Evolutionary conservation across 345 rosid species (phyloP).

Genomic region (Rhizophora apiculata): DNA sequence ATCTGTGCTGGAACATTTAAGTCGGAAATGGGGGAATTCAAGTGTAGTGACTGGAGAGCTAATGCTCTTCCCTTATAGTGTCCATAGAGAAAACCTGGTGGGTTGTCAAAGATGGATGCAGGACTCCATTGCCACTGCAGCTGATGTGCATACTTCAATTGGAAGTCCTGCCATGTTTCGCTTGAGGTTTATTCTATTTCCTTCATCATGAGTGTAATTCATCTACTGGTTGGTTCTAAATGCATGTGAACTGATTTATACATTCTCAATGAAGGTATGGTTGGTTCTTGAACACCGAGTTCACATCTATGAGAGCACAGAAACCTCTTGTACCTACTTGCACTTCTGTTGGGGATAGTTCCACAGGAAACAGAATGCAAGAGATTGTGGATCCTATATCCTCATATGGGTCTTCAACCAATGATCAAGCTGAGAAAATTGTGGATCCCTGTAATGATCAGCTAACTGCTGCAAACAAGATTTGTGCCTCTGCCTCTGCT

Average conservation of each 20-base stretch:
- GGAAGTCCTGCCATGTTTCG: constrained; percentile 85
- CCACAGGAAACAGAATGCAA: constrained; percentile 33
- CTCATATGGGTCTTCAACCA: constrained; percentile 28
- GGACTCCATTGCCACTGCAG: constrained; percentile 67
- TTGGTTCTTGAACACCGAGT: constrained; percentile 58
- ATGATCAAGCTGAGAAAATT: constrained; percentile 33
- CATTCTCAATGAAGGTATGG: constrained; percentile 73
- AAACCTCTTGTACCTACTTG: constrained; percentile 30
- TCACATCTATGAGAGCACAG: constrained; percentile 40
- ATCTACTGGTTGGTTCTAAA: constrained; percentile 5
- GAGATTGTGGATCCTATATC: constrained; percentile 34
- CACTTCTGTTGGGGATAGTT: constrained; percentile 39
- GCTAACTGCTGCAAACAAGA: constrained; percentile 31
- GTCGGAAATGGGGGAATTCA: constrained; percentile 92
- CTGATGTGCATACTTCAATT: constrained; percentile 60
- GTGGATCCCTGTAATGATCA: constrained; percentile 30
- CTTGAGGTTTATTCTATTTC: constrained; percentile 59
- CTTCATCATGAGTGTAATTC: constrained; percentile 10
- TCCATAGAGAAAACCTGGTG: constrained; percentile 55
- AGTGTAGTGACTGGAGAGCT: constrained; percentile 78
- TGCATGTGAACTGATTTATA: constrained; percentile 18
- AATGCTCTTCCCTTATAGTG: constrained; percentile 71
- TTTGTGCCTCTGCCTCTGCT: constrained; percentile 19
- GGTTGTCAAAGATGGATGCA: constrained; percentile 73
- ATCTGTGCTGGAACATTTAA: constrained; percentile 89